phyloP scores from a whole-genome alignment of 805 yeast species.

The Yarrowia osloensis region DNA sequence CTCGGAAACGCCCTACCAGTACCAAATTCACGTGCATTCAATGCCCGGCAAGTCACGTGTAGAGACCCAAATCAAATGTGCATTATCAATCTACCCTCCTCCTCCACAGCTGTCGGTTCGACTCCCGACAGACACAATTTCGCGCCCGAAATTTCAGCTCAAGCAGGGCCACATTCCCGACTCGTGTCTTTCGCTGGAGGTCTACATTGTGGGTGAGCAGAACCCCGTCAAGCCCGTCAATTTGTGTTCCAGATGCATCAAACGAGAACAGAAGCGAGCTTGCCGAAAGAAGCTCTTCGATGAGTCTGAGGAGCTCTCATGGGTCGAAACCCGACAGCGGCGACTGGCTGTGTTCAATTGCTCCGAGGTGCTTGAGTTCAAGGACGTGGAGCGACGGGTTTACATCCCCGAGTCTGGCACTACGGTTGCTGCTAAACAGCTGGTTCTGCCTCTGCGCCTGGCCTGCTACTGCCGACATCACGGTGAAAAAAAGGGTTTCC shows the following conservation, averaged over 20 bases:
- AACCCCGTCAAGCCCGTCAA: constrained; percentile 54
- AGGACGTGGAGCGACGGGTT: constrained; percentile 51
- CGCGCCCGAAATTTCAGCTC: constrained; percentile 81
- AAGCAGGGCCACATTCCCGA: constrained; percentile 38
- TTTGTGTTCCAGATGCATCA: constrained; percentile 85
- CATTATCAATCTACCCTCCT: constrained; percentile 68
- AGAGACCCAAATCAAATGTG: constrained; percentile 89
- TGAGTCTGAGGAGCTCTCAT: constrained; percentile 70
- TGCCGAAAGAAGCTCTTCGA: constrained; percentile 83
- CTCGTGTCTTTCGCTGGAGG: constrained; percentile 55
- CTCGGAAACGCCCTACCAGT: constrained; percentile 8
- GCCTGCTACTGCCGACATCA: constrained; percentile 98
- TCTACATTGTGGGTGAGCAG: constrained; percentile 70
- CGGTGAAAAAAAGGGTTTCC: constrained; percentile 80
- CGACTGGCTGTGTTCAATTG: constrained; percentile 90
- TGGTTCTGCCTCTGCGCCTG: constrained; percentile 70
- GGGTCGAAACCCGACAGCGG: constrained; percentile 72
- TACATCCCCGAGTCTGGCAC: constrained; percentile 5
- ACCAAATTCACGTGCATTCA: constrained; percentile 41
- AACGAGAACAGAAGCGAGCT: constrained; percentile 92
- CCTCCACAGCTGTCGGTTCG: constrained; percentile 74
- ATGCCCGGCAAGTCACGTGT: constrained; percentile 85
- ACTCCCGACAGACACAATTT: constrained; percentile 82
- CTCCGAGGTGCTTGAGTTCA: constrained; percentile 53
- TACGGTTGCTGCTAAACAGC: constrained; percentile 40